A percentile compares a stretch with the other conserved stretches of the same genome.
These are phyloP conservation scores for Salix arbutifolia DNA, from an alignment of 345 rosid species.

Conservation along the genomic window DNA sequence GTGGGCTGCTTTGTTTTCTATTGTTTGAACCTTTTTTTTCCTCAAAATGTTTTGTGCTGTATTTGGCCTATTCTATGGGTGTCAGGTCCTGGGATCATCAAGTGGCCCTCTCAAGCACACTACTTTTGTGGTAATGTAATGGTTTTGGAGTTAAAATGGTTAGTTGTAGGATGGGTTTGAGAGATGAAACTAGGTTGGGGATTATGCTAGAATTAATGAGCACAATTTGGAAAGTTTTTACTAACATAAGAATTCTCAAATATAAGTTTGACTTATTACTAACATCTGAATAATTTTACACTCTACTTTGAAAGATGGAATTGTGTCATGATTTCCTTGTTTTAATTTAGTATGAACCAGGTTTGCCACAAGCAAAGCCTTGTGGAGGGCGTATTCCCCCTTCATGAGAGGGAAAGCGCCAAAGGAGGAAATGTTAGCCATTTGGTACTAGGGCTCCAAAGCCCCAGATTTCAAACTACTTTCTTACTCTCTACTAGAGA, in stretches of 20 bases:
- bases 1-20: not conserved
- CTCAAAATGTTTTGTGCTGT: not conserved
- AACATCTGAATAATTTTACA: not conserved
- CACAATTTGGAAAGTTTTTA: not conserved
- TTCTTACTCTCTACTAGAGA: not conserved
- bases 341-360: not conserved
- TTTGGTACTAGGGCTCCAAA: not conserved
- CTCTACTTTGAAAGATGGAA: not conserved
- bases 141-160: not conserved
- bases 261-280: not conserved
- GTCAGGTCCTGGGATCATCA: not conserved
- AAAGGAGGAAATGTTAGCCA: not conserved
- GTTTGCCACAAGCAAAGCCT: not conserved
- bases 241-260: not conserved
- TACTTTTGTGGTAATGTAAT: not conserved
- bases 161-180: not conserved
- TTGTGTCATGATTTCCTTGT: not conserved
- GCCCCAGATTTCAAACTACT: not conserved
- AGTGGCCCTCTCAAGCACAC: not conserved
- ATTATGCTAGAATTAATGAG: not conserved
- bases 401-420: not conserved
- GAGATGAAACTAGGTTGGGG: not conserved
- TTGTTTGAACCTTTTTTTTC: not conserved
- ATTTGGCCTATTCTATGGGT: not conserved
- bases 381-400: not conserved